A percentile compares a stretch with the other conserved stretches of the same genome.
Evolutionary conservation across 106 monocot genomes (phyloP).

Genomic region (Xerophyta viscosa): DNA sequence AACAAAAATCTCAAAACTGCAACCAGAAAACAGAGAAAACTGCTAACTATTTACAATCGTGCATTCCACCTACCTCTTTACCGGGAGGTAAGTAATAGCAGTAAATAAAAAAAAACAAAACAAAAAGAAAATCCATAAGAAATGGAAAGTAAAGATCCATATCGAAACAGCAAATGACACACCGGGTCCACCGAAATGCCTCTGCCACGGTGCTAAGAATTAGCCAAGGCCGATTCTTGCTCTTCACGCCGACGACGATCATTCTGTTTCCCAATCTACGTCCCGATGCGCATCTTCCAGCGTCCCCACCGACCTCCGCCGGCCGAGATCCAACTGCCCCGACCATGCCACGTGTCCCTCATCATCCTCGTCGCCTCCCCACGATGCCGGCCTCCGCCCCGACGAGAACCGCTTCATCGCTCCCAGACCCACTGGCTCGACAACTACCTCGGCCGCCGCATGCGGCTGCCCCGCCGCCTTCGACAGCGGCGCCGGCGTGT

Average conservation of each 20-base stretch:
- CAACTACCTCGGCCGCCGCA: background rate
- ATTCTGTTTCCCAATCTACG: background rate
- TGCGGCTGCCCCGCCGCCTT: background rate
- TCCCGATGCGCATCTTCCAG: constrained; percentile 2
- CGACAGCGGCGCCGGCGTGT: background rate
- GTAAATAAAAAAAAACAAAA: no score
- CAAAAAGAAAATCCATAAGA: no score
- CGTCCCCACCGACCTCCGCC: constrained; percentile 5
- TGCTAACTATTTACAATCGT: no score
- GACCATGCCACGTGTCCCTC: background rate
- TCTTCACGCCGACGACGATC: background rate
- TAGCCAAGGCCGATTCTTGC: no score
- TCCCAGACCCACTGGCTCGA: background rate
- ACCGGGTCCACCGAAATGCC: background rate
- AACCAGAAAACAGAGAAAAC: no score
- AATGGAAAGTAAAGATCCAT: no score
- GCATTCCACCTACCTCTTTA: no score
- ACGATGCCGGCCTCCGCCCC: constrained; percentile 4
- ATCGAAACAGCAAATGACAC: no score
- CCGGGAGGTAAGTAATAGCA: no score
- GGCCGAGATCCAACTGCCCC: constrained; percentile 1
- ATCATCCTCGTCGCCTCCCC: background rate
- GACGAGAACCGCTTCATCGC: constrained; percentile 5
- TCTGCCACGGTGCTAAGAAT: background rate
- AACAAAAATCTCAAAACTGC: no score